phyloP scores from a whole-genome alignment of 2,329 filamentous ascomycete genomes.

The Aspergillus phoenicis region DNA sequence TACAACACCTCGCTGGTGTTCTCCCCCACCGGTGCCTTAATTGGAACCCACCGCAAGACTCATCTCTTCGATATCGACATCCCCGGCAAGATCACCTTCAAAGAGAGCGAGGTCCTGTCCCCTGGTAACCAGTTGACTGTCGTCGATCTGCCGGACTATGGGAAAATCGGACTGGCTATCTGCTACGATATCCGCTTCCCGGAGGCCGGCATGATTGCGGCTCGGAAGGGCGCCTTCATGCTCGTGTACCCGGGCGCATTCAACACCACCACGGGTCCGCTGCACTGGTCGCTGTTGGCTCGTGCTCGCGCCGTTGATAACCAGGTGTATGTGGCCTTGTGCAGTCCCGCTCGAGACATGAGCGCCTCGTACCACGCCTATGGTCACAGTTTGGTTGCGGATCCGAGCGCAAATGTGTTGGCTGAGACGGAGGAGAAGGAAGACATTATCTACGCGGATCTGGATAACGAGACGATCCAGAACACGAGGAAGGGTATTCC shows the following conservation, averaged over 20 bases:
- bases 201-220: slow-evolving; percentile 86
- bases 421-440: slow-evolving; percentile 77
- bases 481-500: slow-evolving; percentile 82
- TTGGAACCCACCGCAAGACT: slow-evolving; percentile 89
- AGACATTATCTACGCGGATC: slow-evolving; percentile 71
- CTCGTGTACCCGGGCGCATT: slow-evolving; percentile 96
- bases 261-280: slow-evolving; percentile 85
- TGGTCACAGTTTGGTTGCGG: slow-evolving; percentile 86
- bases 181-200: slow-evolving; percentile 99
- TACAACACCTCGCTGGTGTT: slow-evolving; percentile 94
- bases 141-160: slow-evolving; percentile 84
- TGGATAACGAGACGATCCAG: slow-evolving; percentile 69
- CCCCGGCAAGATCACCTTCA: slow-evolving; percentile 88
- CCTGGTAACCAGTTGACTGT: slow-evolving; percentile 84
- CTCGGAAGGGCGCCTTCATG: slow-evolving; percentile 81
- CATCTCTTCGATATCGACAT: slow-evolving; percentile 99
- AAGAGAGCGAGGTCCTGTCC: slow-evolving; percentile 84
- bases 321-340: slow-evolving; percentile 89
- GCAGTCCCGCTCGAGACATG: slow-evolving; percentile 83
- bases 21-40: slow-evolving; percentile 71
- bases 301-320: slow-evolving; percentile 88
- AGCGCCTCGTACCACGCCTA: slow-evolving; percentile 80
- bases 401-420: slow-evolving; percentile 84
- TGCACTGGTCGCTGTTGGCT: slow-evolving; percentile 88
- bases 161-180: slow-evolving; percentile 83